Conservation (phyloP, 352 stramenopile species). For the Pilasporangium apinafurcum region DNA sequence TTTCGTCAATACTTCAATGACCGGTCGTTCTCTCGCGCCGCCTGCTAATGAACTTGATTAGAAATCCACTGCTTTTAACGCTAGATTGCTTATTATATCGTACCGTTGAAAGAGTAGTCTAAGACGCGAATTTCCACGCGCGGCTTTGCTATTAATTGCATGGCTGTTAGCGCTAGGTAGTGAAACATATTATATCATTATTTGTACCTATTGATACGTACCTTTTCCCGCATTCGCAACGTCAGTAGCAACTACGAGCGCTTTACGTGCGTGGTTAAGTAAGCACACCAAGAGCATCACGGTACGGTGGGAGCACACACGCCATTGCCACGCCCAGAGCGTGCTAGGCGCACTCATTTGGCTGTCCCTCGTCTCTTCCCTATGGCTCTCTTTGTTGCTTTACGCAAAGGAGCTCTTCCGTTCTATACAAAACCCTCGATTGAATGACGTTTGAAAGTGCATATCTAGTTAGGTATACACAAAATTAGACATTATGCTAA, state of each 20-base stretch:
- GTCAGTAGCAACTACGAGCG: conserved; percentile 14
- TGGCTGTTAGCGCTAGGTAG: too few relatives aligned
- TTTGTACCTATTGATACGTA: too few relatives aligned
- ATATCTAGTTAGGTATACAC: too few relatives aligned
- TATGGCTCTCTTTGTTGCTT: too few relatives aligned
- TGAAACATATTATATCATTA: too few relatives aligned
- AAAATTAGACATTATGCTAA: too few relatives aligned
- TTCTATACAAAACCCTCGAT: too few relatives aligned
- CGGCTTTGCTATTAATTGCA: conserved; percentile 6
- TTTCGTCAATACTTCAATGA: conserved; percentile 41
- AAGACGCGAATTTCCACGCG: conserved; percentile 4
- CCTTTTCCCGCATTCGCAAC: conserved; percentile 8
- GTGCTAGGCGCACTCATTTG: too few relatives aligned
- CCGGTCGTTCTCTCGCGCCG: conserved; percentile 21
- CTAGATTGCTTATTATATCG: too few relatives aligned
- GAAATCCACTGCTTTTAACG: not conserved
- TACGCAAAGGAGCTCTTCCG: too few relatives aligned
- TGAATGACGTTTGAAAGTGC: too few relatives aligned
- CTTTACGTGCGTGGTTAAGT: conserved; percentile 13
- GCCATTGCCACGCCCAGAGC: conserved; percentile 1
- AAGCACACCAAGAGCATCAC: conserved; percentile 24
- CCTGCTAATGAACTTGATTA: conserved; percentile 4
- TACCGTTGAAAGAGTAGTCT: conserved; percentile 13
- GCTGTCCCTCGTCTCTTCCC: too few relatives aligned
- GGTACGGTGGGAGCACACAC: conserved; percentile 7